Evolutionary conservation across 306 rosid species (phyloP).

Genomic region (Malus sieversii): DNA sequence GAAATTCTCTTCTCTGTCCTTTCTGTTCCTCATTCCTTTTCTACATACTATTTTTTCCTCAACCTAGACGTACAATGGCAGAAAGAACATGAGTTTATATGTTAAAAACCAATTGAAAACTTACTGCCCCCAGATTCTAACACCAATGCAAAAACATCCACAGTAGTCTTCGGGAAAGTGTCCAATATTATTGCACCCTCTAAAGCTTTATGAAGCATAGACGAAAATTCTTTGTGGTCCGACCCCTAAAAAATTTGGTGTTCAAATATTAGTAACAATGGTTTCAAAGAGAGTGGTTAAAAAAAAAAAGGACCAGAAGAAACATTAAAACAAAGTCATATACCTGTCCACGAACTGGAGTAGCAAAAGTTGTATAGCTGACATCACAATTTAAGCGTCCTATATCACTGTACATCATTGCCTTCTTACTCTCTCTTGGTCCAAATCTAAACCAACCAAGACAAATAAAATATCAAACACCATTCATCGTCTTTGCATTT

Average conservation of each 20-base stretch:
- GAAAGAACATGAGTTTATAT: not conserved
- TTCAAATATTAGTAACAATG: slow-evolving; percentile 16
- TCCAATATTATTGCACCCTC: slow-evolving; percentile 91
- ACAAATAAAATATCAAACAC: not conserved
- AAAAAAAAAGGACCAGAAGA: not conserved
- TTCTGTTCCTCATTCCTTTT: not conserved
- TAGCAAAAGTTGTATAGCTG: slow-evolving; percentile 74
- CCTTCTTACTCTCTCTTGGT: slow-evolving; percentile 96
- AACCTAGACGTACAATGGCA: not conserved
- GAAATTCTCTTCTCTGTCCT: not conserved
- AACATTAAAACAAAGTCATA: not conserved
- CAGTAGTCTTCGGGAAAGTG: slow-evolving; percentile 87
- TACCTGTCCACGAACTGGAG: slow-evolving; percentile 84
- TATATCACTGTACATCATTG: slow-evolving; percentile 80
- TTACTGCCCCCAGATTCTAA: slow-evolving; percentile 96
- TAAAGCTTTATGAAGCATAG: slow-evolving; percentile 88
- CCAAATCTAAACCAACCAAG: slow-evolving; percentile 58
- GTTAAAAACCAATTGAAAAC: slow-evolving; percentile 20
- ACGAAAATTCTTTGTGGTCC: slow-evolving; percentile 67
- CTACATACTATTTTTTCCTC: not conserved
- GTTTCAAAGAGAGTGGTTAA: not conserved
- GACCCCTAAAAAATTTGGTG: slow-evolving; percentile 46
- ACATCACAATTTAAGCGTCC: slow-evolving; percentile 90
- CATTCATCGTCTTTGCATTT: not conserved
- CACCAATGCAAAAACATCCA: slow-evolving; percentile 91